Evolutionary conservation across 108 stramenopile genomes (phyloP).

Genomic region (Discostella pseudostelligera): DNA sequence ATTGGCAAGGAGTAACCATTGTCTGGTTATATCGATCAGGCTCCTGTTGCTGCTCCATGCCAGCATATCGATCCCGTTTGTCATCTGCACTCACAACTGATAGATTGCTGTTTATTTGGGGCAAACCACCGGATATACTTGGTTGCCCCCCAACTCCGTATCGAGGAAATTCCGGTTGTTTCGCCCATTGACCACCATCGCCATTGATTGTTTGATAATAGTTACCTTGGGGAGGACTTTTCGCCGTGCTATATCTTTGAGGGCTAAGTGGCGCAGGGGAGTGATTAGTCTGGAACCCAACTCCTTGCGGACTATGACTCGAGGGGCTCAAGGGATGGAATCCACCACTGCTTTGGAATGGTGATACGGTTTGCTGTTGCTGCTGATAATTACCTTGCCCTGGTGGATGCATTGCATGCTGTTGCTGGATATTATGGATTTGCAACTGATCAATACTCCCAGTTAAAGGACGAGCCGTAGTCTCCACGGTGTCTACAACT

Average conservation of each 20-base stretch:
- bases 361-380: background rate
- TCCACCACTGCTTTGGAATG: background rate
- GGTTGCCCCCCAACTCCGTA: background rate
- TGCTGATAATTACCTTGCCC: background rate
- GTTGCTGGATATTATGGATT: background rate
- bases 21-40: background rate
- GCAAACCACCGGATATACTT: background rate
- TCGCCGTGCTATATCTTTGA: background rate
- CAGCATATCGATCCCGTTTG: conserved; percentile 12
- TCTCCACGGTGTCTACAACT: background rate
- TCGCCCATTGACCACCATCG: background rate
- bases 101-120: conserved; percentile 2
- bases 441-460: background rate
- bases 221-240: background rate
- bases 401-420: background rate
- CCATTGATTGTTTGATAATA: background rate
- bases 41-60: background rate
- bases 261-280: background rate
- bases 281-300: background rate
- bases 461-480: background rate
- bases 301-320: background rate
- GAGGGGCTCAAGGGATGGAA: background rate
- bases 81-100: background rate
- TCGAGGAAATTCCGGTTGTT: background rate
- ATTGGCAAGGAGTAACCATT: background rate